Percentiles rank a stretch among this genome's conserved stretches.
Conservation (phyloP, 2,329 filamentous ascomycete genomes). For the Malbranchea cinnamomea region DNA sequence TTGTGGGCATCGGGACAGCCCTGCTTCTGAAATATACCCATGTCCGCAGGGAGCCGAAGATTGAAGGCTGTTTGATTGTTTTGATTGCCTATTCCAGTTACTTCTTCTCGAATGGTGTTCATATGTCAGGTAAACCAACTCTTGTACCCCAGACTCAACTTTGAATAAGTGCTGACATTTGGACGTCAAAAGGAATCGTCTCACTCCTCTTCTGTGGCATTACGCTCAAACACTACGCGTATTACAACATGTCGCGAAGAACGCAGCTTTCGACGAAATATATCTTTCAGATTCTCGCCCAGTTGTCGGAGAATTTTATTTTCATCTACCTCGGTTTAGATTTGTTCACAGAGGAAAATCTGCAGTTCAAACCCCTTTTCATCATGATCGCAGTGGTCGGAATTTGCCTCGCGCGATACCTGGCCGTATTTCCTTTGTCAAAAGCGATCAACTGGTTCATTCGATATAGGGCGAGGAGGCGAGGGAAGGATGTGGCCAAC, state of each 20-base stretch:
- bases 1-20: conserved; percentile 76
- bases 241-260: conserved; percentile 98
- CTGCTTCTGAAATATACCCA: conserved; percentile 89
- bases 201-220: conserved; percentile 95
- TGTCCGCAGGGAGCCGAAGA: conserved; percentile 82
- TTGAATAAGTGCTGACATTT: conserved; percentile 1
- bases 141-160: neutral
- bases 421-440: conserved; percentile 87
- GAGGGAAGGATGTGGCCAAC: conserved; percentile 62
- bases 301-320: conserved; percentile 97
- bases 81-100: conserved; percentile 93
- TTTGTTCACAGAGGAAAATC: conserved; percentile 75
- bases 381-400: conserved; percentile 86
- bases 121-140: conserved; percentile 68
- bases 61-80: conserved; percentile 87
- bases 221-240: conserved; percentile 95
- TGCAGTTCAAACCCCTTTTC: conserved; percentile 86
- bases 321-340: conserved; percentile 97
- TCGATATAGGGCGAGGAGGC: conserved; percentile 63
- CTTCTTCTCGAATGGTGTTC: conserved; percentile 90
- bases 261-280: conserved; percentile 98
- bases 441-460: conserved; percentile 85
- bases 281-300: conserved; percentile 84
- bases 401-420: conserved; percentile 83
- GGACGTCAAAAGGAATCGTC: conserved; percentile 60